Percentiles rank a stretch among this genome's conserved stretches.
phyloP scores from a whole-genome alignment of 164 flowering plant genomes.

The Litsea cubeba region DNA sequence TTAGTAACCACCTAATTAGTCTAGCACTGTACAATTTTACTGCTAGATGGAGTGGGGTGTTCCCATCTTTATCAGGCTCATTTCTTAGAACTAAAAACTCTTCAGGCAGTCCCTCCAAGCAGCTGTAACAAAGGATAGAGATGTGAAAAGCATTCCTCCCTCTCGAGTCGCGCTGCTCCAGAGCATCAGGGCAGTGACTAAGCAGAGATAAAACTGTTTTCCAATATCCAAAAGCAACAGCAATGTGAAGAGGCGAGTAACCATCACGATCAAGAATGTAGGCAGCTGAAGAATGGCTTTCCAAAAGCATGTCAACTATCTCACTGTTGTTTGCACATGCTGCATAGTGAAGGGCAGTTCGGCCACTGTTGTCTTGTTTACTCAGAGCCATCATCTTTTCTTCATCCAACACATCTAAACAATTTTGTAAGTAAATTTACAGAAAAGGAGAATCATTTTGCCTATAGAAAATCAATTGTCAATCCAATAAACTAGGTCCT shows the following conservation, averaged over 20 bases:
- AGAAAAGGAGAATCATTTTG: too few species aligned
- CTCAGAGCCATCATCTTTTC: neutral
- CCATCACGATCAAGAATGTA: slow-evolving; percentile 5
- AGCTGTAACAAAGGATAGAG: neutral
- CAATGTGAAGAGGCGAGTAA: slow-evolving; percentile 6
- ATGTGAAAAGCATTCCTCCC: slow-evolving; percentile 4
- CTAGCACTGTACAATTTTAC: neutral
- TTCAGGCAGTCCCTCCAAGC: neutral
- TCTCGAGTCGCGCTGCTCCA: neutral
- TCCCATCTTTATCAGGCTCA: neutral
- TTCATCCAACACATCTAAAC: neutral
- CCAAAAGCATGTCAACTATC: neutral
- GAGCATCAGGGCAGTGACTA: slow-evolving; percentile 7
- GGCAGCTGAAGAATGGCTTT: slow-evolving; percentile 1
- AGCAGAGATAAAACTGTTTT: neutral
- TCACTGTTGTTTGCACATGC: neutral
- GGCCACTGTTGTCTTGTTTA: neutral
- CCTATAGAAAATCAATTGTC: too few species aligned
- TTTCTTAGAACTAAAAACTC: neutral
- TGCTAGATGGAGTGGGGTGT: slow-evolving; percentile 6
- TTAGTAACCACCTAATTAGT: neutral
- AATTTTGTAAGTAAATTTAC: too few species aligned
- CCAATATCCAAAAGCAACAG: neutral
- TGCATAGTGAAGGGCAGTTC: slow-evolving; percentile 11
- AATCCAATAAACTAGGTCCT: too few species aligned